Conservation (phyloP, 208 protist species). For the Leishmania mexicana region DNA sequence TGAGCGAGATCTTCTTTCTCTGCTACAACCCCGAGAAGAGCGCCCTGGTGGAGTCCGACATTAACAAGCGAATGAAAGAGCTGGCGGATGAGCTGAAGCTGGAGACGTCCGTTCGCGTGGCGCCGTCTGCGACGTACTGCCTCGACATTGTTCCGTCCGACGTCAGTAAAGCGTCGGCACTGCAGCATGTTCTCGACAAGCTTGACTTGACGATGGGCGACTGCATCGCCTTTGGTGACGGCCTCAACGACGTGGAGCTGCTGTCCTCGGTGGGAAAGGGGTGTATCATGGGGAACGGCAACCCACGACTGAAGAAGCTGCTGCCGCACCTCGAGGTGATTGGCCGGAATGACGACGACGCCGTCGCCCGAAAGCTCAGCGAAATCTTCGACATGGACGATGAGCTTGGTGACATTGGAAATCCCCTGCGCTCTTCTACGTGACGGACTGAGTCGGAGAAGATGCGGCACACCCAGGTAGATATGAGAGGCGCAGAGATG, state of each 20-base stretch:
- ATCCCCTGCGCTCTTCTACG: background rate
- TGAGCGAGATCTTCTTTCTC: conserved; percentile 72
- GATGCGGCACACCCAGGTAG: background rate
- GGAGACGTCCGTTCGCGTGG: conserved; percentile 38
- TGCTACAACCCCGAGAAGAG: conserved; percentile 58
- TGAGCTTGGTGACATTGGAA: background rate
- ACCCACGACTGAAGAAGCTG: conserved; percentile 47
- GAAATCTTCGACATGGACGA: conserved; percentile 54
- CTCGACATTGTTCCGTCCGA: conserved; percentile 59
- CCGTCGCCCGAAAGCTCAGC: conserved; percentile 58
- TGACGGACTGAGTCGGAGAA: background rate
- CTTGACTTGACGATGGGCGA: conserved; percentile 51
- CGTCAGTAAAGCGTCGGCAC: conserved; percentile 65
- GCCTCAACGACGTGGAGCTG: conserved; percentile 75
- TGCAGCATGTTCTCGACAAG: conserved; percentile 53
- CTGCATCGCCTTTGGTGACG: conserved; percentile 75
- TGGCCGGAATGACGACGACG: conserved; percentile 64
- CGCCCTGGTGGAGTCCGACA: conserved; percentile 32
- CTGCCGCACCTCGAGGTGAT: conserved; percentile 71
- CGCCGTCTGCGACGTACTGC: conserved; percentile 55
- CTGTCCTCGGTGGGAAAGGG: conserved; percentile 60
- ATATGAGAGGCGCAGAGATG: background rate
- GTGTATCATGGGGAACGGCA: conserved; percentile 74
- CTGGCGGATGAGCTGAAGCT: conserved; percentile 26
- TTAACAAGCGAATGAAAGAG: conserved; percentile 35